Percentiles rank a stretch among this genome's conserved stretches.
phyloP scores from a whole-genome alignment of 352 stramenopile species.

The Globisporangium cylindrosporum region DNA sequence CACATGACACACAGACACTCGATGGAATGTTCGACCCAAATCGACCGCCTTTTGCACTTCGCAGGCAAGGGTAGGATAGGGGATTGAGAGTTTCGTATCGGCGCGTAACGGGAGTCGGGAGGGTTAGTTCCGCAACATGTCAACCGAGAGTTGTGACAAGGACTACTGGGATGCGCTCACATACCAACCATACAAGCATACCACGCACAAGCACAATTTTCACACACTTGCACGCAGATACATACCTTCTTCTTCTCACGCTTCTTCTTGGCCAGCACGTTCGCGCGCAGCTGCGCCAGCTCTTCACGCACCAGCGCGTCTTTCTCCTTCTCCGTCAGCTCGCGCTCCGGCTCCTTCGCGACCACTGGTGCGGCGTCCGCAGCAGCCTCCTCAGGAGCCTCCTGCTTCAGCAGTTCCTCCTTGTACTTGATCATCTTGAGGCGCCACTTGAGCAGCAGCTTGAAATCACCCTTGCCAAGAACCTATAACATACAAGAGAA shows the following conservation, averaged over 20 bases:
- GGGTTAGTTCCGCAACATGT: conserved; percentile 88
- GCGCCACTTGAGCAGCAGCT: conserved; percentile 96
- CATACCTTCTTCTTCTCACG: conserved; percentile 89
- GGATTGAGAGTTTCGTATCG: conserved; percentile 50
- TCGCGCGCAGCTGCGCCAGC: conserved; percentile 73
- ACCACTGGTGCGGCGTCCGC: conserved; percentile 17
- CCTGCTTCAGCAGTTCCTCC: conserved; percentile 71
- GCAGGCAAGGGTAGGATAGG: conserved; percentile 55
- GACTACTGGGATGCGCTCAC: conserved; percentile 85
- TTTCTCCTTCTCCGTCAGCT: conserved; percentile 81
- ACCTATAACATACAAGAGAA: conserved; percentile 51
- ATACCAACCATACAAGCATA: conserved; percentile 19
- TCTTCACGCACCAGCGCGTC: conserved; percentile 82
- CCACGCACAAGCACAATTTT: conserved; percentile 24
- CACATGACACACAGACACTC: conserved; percentile 14
- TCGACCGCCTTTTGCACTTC: conserved; percentile 60
- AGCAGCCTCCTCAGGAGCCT: conserved; percentile 28
- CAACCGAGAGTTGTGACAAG: conserved; percentile 76
- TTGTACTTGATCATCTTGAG: conserved; percentile 91
- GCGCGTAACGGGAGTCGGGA: conserved; percentile 89
- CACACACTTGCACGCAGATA: conserved; percentile 1
- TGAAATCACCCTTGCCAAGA: conserved; percentile 98
- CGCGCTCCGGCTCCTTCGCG: conserved; percentile 37
- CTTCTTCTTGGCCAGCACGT: conserved; percentile 83
- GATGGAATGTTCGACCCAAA: conserved; percentile 63